A percentile compares a stretch with the other conserved stretches of the same genome.
phyloP scores from a whole-genome alignment of 2,329 filamentous ascomycete genomes.

The Tolypocladium endophyticum region DNA sequence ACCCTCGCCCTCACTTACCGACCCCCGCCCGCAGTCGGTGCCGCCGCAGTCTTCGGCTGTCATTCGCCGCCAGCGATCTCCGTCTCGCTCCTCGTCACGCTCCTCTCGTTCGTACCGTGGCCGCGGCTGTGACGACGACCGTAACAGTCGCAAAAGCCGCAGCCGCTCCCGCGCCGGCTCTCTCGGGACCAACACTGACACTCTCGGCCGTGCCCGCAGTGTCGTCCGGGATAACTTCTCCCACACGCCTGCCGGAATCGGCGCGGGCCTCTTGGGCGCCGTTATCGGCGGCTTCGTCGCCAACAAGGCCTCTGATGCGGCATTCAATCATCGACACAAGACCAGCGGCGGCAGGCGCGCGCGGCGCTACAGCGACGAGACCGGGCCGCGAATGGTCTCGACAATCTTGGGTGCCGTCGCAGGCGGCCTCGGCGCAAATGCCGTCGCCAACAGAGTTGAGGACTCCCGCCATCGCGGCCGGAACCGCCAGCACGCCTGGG shows the following conservation, averaged over 20 bases:
- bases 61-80: conserved; percentile 3
- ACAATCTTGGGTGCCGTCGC: conserved; percentile 45
- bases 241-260: conserved; percentile 35
- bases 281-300: conserved; percentile 44
- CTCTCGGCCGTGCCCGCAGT: conserved; percentile 28
- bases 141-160: not conserved
- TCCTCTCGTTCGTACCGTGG: conserved; percentile 14
- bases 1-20: conserved; percentile 9
- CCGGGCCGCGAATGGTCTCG: conserved; percentile 27
- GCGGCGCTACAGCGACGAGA: conserved; percentile 15
- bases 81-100: conserved; percentile 11
- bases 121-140: conserved; percentile 3
- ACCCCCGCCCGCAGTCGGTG: conserved; percentile 21
- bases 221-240: conserved; percentile 37
- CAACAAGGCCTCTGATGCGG: conserved; percentile 33
- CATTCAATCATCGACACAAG: conserved; percentile 19
- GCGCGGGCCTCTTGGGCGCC: conserved; percentile 41
- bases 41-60: conserved; percentile 17
- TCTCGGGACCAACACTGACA: conserved; percentile 12
- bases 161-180: conserved; percentile 5
- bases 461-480: conserved; percentile 21
- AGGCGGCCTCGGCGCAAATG: conserved; percentile 43
- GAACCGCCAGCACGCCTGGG: conserved; percentile 22
- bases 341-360: conserved; percentile 4
- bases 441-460: conserved; percentile 33